Percentiles rank a stretch among this genome's conserved stretches.
These are phyloP conservation scores for Clavispora asparagi DNA, from an alignment of 805 yeast species.

Conservation along the genomic window DNA sequence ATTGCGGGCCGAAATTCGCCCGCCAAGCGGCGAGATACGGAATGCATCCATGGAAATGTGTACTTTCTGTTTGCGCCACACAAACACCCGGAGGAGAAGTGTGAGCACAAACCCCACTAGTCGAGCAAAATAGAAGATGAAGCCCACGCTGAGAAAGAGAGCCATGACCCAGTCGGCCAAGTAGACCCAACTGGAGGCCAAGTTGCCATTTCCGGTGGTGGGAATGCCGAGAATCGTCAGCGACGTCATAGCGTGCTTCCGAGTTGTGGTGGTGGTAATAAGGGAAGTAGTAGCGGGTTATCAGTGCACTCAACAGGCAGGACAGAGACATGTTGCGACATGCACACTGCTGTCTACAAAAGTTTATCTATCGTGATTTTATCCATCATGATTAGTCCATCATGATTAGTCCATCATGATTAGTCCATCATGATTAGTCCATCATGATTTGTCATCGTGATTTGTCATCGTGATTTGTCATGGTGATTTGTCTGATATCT, in stretches of 20 bases:
- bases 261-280: neutral
- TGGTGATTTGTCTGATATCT: too few relatives aligned
- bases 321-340: neutral
- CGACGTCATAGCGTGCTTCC: neutral
- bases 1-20: constrained; percentile 74
- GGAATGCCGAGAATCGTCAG: neutral
- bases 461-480: too few relatives aligned
- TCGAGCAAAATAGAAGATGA: constrained; percentile 75
- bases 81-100: constrained; percentile 40
- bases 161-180: constrained; percentile 77
- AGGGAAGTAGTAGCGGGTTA: neutral
- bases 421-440: too few relatives aligned
- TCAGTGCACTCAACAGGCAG: neutral
- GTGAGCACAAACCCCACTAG: constrained; percentile 59
- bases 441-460: too few relatives aligned
- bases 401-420: too few relatives aligned
- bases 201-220: constrained; percentile 1
- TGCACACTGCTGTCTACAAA: too few relatives aligned
- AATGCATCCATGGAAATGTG: constrained; percentile 67
- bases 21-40: constrained; percentile 75
- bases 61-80: constrained; percentile 62
- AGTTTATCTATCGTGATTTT: too few relatives aligned
- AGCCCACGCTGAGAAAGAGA: constrained; percentile 53
- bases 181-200: constrained; percentile 53
- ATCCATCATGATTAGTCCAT: too few relatives aligned